These are phyloP conservation scores for Zygotorulaspora danielsina DNA, from an alignment of 805 yeast genomes.

Conservation along the genomic window DNA sequence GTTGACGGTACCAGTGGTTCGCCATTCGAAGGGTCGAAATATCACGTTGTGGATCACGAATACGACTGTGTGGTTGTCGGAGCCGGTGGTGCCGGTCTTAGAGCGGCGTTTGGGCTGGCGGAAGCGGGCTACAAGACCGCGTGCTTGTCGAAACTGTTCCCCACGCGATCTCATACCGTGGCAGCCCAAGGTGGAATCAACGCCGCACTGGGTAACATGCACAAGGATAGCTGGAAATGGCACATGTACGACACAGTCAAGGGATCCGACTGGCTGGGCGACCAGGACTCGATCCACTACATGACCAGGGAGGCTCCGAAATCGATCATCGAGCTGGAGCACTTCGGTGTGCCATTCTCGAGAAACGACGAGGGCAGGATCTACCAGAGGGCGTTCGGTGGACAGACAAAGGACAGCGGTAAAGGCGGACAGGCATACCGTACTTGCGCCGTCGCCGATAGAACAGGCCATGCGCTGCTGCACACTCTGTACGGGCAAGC, in stretches of 20 bases:
- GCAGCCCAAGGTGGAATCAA: conserved; percentile 99
- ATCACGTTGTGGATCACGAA: conserved; percentile 94
- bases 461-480: conserved; percentile 96
- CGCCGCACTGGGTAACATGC: conserved; percentile 98
- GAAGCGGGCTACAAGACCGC: conserved; percentile 97
- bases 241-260: conserved; percentile 99
- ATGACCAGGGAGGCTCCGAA: conserved; percentile 98
- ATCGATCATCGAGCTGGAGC: conserved; percentile 93
- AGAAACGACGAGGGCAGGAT: conserved; percentile 95
- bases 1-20: conserved; percentile 48
- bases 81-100: conserved; percentile 98
- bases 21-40: conserved; percentile 43
- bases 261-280: conserved; percentile 99
- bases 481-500: conserved; percentile 97
- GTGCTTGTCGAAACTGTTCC: conserved; percentile 93
- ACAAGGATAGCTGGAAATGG: conserved; percentile 98
- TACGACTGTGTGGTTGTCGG: conserved; percentile 97
- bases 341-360: conserved; percentile 97
- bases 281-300: conserved; percentile 98
- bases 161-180: conserved; percentile 97
- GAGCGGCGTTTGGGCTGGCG: conserved; percentile 98
- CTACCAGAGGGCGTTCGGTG: conserved; percentile 99
- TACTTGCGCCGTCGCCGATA: conserved; percentile 98
- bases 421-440: conserved; percentile 99
- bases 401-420: conserved; percentile 92